These are phyloP conservation scores for Linaria vulgaris DNA, from an alignment of 257 asterid species.

Conservation along the genomic window DNA sequence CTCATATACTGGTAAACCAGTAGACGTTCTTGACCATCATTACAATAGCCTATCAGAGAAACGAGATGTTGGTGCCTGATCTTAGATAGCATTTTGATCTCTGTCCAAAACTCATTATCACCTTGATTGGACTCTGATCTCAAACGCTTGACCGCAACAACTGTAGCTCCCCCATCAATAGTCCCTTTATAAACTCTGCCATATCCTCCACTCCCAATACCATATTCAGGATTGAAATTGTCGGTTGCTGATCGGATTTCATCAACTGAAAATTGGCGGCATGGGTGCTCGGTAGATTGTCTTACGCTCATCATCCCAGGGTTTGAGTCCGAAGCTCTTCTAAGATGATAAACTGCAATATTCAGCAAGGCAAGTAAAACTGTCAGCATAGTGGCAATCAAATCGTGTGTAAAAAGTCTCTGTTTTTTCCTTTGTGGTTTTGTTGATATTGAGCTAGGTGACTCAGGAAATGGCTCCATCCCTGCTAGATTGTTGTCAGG, in stretches of 20 bases:
- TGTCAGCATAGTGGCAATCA: slow-evolving; percentile 35
- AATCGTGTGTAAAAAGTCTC: slow-evolving; percentile 26
- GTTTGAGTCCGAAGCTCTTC: slow-evolving; percentile 35
- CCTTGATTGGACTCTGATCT: slow-evolving; percentile 56
- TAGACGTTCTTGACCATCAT: slow-evolving; percentile 51
- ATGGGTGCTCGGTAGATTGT: slow-evolving; percentile 29
- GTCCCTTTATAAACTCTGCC: slow-evolving; percentile 67
- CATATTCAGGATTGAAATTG: slow-evolving; percentile 40
- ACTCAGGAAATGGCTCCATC: slow-evolving; percentile 15
- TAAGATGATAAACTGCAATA: slow-evolving; percentile 41
- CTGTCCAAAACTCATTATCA: slow-evolving; percentile 55
- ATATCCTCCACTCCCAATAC: slow-evolving; percentile 73
- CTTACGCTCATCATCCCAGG: slow-evolving; percentile 29
- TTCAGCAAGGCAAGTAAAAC: slow-evolving; percentile 40
- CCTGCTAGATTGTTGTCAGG: slow-evolving; percentile 71
- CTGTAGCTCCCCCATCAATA: slow-evolving; percentile 45
- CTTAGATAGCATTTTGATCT: slow-evolving; percentile 61
- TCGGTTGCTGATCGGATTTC: slow-evolving; percentile 54
- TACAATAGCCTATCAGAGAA: slow-evolving; percentile 67
- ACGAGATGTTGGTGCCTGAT: slow-evolving; percentile 57
- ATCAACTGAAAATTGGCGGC: slow-evolving; percentile 57
- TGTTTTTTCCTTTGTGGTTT: slow-evolving; percentile 32
- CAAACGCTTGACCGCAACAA: slow-evolving; percentile 57
- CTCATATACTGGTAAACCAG: slow-evolving; percentile 61
- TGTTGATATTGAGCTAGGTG: slow-evolving; percentile 18